Conservation (phyloP, 2,329 filamentous ascomycete genomes). For the Pseudogymnoascus sp. region DNA sequence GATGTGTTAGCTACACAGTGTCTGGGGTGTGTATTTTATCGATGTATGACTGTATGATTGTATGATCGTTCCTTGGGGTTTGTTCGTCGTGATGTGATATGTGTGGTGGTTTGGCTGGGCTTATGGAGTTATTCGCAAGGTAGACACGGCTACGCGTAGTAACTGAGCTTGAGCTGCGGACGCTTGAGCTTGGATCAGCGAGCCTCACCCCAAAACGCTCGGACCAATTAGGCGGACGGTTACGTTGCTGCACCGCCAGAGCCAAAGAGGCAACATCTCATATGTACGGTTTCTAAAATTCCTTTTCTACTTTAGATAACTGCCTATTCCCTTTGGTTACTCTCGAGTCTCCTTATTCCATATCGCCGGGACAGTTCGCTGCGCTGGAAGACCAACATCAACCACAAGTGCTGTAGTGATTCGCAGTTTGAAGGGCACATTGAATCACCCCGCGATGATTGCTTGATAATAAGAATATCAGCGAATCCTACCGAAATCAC, state of each 20-base stretch:
- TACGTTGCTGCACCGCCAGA: background rate
- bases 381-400: background rate
- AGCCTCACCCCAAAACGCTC: slow-evolving; percentile 7
- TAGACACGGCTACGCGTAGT: slow-evolving; percentile 24
- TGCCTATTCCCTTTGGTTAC: background rate
- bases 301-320: background rate
- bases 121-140: slow-evolving; percentile 19
- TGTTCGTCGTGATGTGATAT: background rate
- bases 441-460: slow-evolving; percentile 24
- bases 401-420: background rate
- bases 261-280: slow-evolving; percentile 1
- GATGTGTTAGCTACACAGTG: slow-evolving; percentile 13
- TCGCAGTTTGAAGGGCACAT: background rate
- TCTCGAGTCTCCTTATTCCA: background rate
- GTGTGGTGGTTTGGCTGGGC: slow-evolving; percentile 10
- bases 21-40: background rate
- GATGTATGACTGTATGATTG: background rate
- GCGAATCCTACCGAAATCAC: slow-evolving; percentile 21
- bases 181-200: slow-evolving; percentile 2
- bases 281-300: background rate
- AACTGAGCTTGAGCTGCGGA: slow-evolving; percentile 9
- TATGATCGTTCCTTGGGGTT: background rate
- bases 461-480: slow-evolving; percentile 21
- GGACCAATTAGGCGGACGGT: slow-evolving; percentile 4
- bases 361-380: background rate